Evolutionary conservation across 2,329 filamentous ascomycete genomes (phyloP).

Genomic region (Penicillium sp.): DNA sequence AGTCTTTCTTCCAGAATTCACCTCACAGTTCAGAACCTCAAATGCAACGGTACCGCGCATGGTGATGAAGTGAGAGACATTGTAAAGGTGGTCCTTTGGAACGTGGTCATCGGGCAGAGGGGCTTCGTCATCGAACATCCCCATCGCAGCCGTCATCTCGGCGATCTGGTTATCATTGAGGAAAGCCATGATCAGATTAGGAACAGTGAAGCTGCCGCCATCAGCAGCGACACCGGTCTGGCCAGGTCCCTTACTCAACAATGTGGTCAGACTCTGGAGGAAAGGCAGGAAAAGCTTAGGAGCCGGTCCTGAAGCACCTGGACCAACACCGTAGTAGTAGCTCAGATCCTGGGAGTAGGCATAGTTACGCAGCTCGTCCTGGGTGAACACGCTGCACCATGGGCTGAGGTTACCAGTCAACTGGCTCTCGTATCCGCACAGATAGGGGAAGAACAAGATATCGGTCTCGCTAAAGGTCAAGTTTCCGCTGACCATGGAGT

Average conservation of each 20-base stretch:
- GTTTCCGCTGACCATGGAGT: conserved; percentile 51
- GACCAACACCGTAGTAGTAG: conserved; percentile 65
- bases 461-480: conserved; percentile 56
- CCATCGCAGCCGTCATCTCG: conserved; percentile 58
- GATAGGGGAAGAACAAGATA: conserved; percentile 60
- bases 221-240: conserved; percentile 43
- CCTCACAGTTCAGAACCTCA: conserved; percentile 58
- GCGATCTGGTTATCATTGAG: conserved; percentile 66
- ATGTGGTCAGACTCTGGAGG: conserved; percentile 52
- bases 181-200: conserved; percentile 60
- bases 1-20: conserved; percentile 26
- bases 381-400: conserved; percentile 62
- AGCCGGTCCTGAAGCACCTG: conserved; percentile 49
- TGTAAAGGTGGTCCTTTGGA: conserved; percentile 51
- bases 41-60: conserved; percentile 67
- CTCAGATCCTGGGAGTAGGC: conserved; percentile 67
- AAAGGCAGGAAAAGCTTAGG: conserved; percentile 62
- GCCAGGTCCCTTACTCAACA: conserved; percentile 54
- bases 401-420: conserved; percentile 61
- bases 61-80: conserved; percentile 56
- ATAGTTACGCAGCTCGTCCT: conserved; percentile 61
- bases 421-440: conserved; percentile 70
- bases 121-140: conserved; percentile 59
- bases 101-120: conserved; percentile 50
- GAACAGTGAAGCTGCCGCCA: conserved; percentile 43